phyloP scores from a whole-genome alignment of 2,329 filamentous ascomycete species.

The Mollisia scopiformis region DNA sequence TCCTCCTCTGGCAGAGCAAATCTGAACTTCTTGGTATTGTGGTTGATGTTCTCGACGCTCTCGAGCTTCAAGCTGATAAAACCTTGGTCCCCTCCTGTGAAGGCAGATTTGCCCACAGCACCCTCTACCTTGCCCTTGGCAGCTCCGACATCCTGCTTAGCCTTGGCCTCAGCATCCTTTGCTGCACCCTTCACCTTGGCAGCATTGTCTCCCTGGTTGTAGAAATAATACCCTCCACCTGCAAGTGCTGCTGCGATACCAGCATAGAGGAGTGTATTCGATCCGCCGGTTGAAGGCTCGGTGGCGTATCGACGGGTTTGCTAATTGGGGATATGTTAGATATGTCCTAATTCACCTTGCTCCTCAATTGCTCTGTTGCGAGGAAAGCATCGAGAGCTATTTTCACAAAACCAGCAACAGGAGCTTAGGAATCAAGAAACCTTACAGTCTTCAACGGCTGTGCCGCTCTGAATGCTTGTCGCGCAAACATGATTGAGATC shows the following conservation, averaged over 20 bases:
- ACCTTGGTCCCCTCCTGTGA: constrained; percentile 88
- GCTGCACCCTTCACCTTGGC: constrained; percentile 56
- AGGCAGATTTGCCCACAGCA: constrained; percentile 47
- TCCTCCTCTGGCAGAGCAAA: constrained; percentile 87
- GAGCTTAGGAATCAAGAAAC: constrained; percentile 8
- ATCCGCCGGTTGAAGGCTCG: constrained; percentile 49
- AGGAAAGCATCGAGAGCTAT: not conserved
- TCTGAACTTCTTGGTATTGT: constrained; percentile 92
- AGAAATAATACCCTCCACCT: constrained; percentile 59
- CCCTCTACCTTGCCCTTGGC: constrained; percentile 32
- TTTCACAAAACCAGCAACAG: not conserved
- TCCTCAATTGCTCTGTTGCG: not conserved
- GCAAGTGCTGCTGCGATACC: constrained; percentile 63
- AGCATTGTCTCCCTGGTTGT: constrained; percentile 47
- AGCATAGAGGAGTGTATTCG: constrained; percentile 62
- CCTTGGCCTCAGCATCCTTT: constrained; percentile 60
- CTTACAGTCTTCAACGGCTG: constrained; percentile 69
- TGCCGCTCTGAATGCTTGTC: constrained; percentile 64
- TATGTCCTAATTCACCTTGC: constrained; percentile 1
- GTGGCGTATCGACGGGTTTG: constrained; percentile 76
- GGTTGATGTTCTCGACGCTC: constrained; percentile 78
- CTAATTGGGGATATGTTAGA: constrained; percentile 41
- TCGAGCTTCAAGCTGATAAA: constrained; percentile 83
- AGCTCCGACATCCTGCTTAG: constrained; percentile 43
- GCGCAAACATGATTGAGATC: constrained; percentile 63